A percentile compares a stretch with the other conserved stretches of the same genome.
These are phyloP conservation scores for Vitis labrusca DNA, from an alignment of 164 flowering plant genomes.

Conservation along the genomic window DNA sequence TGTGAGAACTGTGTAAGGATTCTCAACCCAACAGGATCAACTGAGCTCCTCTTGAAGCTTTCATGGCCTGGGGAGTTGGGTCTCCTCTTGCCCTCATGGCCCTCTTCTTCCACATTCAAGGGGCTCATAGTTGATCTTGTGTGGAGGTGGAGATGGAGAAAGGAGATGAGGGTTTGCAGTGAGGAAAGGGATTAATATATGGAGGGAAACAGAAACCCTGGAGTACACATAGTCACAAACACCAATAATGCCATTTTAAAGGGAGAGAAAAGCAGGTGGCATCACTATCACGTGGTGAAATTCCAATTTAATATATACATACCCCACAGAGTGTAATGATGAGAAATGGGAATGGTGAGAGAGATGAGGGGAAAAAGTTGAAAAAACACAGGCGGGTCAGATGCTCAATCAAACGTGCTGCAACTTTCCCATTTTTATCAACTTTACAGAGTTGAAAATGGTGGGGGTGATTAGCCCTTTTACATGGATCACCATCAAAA, in stretches of 20 bases:
- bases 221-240: too few species aligned
- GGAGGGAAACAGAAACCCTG: too few species aligned
- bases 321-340: too few species aligned
- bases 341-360: neutral
- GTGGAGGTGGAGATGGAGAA: neutral
- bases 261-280: too few species aligned
- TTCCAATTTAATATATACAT: too few species aligned
- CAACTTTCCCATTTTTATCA: neutral
- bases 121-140: constrained; percentile 9
- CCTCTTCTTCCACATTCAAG: constrained; percentile 7
- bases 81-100: neutral
- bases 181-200: too few species aligned
- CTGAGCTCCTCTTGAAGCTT: constrained; percentile 1
- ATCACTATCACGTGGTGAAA: too few species aligned
- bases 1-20: constrained; percentile 22
- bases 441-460: neutral
- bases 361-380: constrained; percentile 4
- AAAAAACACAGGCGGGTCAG: constrained; percentile 3
- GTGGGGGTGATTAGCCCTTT: too few species aligned
- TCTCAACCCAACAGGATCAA: constrained; percentile 30
- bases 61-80: neutral
- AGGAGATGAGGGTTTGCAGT: too few species aligned
- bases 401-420: constrained; percentile 4
- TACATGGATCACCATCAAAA: too few species aligned
- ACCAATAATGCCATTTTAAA: too few species aligned